Base-by-base conservation (phyloP, 768 basidiomycete species). In the Agaricus blazei region DNA sequence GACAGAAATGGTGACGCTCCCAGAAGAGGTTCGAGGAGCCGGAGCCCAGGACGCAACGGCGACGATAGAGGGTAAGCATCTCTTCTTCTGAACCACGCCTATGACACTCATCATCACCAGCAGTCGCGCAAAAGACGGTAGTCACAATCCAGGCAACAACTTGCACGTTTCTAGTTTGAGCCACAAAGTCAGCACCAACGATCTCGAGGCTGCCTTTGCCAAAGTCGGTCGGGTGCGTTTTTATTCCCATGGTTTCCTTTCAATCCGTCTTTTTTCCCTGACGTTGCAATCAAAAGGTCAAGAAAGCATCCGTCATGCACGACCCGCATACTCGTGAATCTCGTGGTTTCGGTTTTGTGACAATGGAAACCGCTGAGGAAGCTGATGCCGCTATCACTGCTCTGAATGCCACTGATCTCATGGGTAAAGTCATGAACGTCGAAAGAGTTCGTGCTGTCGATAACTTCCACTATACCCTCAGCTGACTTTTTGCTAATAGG, bases 351-450 rank as follows among this genome's bases (percentile, higher is more conserved):
- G 95, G 93, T 14, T 98, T 98, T 70, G 94, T 97, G 69, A 78
- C 74, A 37, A 78, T 76, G 78, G 78, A 75, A 68, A 80, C 82
- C 26, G 67, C 60, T 7, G 95, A 96, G 63, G 96, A 97, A 64
- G 97, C 96, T 4, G 90, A 95, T 43, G 92, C 93, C 43, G 92
- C 90, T 53, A 84, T 98, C 59, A 83, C 89, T 36, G 87, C 86
- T 4, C 75, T 98, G 52, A 90, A 93, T 67, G 80, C 80, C 24
- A 87, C 89, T 46, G 92, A 93, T 40, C 69, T 98, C 43, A 84
- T 88, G 78, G 97, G 96, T 52, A 95, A 93, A 74, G 75, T 80
- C 29, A 79, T 93, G 52, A 89, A 79, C 56, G 89, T 99, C n/a
- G 90, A 94, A 74, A 94, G 88, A 78, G 92, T 90, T 49, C 34